Evolutionary conservation across 148 eudicot species (phyloP).

Genomic region (Rhododendron ovatum): DNA sequence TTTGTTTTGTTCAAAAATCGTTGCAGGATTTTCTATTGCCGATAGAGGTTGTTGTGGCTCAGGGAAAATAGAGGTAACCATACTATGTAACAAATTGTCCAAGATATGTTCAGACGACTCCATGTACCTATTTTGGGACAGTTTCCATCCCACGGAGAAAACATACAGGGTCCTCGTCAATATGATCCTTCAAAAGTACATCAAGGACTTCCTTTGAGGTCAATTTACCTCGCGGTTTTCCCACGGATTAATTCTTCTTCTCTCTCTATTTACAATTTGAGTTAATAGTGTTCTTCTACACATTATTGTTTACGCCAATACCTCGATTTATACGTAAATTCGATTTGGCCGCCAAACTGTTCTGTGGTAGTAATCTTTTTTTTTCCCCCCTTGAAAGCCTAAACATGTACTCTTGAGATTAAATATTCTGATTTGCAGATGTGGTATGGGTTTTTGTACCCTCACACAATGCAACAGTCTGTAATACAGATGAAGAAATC

Average conservation of each 20-base stretch:
- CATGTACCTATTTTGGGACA: constrained; percentile 48
- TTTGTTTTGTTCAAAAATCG: not conserved
- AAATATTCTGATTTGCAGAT: not conserved
- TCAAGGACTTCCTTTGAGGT: not conserved
- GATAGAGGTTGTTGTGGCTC: constrained; percentile 48
- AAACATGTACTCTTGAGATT: not conserved
- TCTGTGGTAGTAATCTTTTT: not conserved
- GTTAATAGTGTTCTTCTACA: too few species aligned
- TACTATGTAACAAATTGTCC: constrained; percentile 31
- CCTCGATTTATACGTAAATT: not conserved
- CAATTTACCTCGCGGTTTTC: not conserved
- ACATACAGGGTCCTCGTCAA: constrained; percentile 24
- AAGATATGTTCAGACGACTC: constrained; percentile 31
- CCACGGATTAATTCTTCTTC: not conserved
- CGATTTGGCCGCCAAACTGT: not conserved
- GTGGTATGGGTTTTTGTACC: not conserved
- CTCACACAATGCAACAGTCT: not conserved
- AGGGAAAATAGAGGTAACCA: constrained; percentile 30
- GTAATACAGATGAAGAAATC: not conserved
- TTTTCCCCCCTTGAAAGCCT: not conserved
- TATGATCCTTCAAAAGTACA: constrained; percentile 14
- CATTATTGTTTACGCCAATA: not conserved
- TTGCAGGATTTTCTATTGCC: constrained; percentile 31
- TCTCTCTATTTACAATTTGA: too few species aligned
- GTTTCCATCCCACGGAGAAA: constrained; percentile 50